Base-by-base conservation (phyloP, 768 basidiomycete genomes). In the Kwoniella bestiolae region DNA sequence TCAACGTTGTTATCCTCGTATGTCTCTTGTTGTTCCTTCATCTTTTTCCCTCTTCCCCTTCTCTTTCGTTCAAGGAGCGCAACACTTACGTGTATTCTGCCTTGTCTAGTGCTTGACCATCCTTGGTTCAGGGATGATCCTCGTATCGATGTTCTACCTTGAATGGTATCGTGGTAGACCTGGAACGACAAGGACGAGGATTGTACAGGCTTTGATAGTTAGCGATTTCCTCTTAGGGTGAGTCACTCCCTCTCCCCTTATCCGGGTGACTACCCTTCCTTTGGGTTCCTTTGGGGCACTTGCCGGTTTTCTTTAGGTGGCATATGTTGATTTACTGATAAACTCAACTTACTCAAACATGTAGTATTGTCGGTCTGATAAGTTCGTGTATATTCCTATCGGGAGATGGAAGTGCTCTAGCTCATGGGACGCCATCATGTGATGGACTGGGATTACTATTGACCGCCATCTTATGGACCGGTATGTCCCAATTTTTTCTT, bases 201-300 rank as follows among this genome's bases (percentile, higher is more conserved):
- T 79, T n/a, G 80, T 81, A 1, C 78, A 81, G 49, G 73, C 74
- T 49, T 61, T 81, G 28, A 73, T 81, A 0, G 25, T 77, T 7
- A 72, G 71, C 31, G 80, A 81, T 60, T 66, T 81, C 23, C 47
- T 70, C 4, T 51, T 81, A 1, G 80, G 80, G 72, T 75, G 56
- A 45, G 78, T 77, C 29, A 55, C 32, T 26, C 18, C 41, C 53
- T 44, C 31, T 21, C 45, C 23, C 28, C 45, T 23, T 52, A 38
- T 21, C 14, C n/a, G 7, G 9, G 46, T 47, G 46, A 47, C 46
- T 47, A 25, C n/a, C 50, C 50, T 0, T 52, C 50, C 50, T 52
- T 52, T 52, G 26, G 28, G 7, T 52, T n/a, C 25, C 14, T 31
- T n/a, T n/a, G n/a, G n/a, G n/a, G n/a, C n/a, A n/a, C n/a, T n/a